Evolutionary conservation across 23 red algal genomes (phyloP).

Genomic region (Chondrus crispus): DNA sequence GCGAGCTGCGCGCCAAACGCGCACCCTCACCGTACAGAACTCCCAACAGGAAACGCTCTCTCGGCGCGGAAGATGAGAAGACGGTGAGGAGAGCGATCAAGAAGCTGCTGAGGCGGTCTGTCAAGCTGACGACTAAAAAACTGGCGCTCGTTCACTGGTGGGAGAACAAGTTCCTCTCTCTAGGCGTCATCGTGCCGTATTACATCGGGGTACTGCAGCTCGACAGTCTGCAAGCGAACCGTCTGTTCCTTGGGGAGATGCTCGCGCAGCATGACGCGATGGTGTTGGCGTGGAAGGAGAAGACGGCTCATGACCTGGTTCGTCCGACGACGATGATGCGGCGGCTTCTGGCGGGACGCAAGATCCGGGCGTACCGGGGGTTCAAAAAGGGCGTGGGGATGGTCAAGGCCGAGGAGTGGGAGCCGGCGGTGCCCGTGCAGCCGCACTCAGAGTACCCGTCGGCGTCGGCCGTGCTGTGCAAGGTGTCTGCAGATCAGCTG

Average conservation of each 20-base stretch:
- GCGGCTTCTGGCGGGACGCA: background rate
- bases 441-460: conserved; percentile 60
- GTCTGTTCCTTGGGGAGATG: conserved; percentile 32
- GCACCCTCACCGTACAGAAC: background rate
- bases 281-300: conserved; percentile 45
- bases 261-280: conserved; percentile 53
- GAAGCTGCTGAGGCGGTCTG: background rate
- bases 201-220: background rate
- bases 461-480: conserved; percentile 27
- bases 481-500: conserved; percentile 16
- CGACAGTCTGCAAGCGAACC: background rate
- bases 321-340: conserved; percentile 25
- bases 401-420: conserved; percentile 29
- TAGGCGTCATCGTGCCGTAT: background rate
- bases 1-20: background rate
- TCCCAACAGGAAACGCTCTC: background rate
- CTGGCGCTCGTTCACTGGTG: background rate
- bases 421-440: conserved; percentile 38
- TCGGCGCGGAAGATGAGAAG: background rate
- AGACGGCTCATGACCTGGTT: conserved; percentile 41
- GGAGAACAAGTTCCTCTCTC: conserved; percentile 35
- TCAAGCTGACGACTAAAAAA: background rate
- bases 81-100: background rate
- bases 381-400: conserved; percentile 1
- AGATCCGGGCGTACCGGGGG: conserved; percentile 13